Evolutionary conservation across 345 rosid species (phyloP).

Genomic region (Passiflora organensis): DNA sequence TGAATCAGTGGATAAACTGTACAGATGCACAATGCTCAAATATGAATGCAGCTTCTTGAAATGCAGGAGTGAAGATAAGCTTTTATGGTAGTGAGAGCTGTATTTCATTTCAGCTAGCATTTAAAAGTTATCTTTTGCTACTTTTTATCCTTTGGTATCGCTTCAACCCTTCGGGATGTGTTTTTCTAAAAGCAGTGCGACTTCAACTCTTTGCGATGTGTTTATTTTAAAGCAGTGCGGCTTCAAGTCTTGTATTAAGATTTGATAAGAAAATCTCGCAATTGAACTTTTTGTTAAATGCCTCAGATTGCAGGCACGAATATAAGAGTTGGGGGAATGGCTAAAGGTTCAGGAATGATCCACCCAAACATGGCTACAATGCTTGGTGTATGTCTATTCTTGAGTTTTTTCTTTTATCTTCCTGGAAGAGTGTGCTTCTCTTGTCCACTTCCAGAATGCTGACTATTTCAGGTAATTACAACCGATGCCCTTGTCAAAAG

Average conservation of each 20-base stretch:
- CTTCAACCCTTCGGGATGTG: no score
- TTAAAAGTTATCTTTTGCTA: no score
- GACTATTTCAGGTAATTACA: constrained; percentile 69
- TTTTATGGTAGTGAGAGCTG: no score
- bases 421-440: constrained; percentile 4
- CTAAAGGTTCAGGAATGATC: constrained; percentile 98
- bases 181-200: no score
- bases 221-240: no score
- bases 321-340: constrained; percentile 87
- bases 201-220: no score
- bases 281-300: background rate
- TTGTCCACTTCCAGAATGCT: constrained; percentile 7
- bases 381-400: constrained; percentile 77
- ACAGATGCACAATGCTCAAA: background rate
- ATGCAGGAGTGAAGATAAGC: no score
- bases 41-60: no score
- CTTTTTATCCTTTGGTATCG: no score
- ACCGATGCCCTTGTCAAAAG: constrained; percentile 77
- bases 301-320: constrained; percentile 66
- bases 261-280: no score
- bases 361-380: constrained; percentile 97
- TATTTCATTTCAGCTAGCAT: no score
- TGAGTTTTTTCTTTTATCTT: constrained; percentile 14
- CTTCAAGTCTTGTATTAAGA: no score
- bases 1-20: background rate